Conservation (phyloP, 169 alveolate species). For the Neospora caninum region DNA sequence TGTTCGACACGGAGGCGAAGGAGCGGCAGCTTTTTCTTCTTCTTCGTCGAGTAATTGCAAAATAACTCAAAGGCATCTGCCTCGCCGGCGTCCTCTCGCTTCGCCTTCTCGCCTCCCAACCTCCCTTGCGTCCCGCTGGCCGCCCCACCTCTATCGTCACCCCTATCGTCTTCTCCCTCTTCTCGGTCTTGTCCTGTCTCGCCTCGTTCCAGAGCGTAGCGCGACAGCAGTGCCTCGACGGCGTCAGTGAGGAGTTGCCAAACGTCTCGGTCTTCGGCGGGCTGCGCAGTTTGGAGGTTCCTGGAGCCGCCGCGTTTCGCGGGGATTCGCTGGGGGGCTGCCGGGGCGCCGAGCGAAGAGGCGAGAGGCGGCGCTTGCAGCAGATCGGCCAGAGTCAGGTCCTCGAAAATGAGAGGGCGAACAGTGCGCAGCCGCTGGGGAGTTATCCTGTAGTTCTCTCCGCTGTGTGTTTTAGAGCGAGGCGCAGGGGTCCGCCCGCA, state of each 20-base stretch:
- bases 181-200: neutral
- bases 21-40: slow-evolving; percentile 22
- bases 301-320: neutral
- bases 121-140: neutral
- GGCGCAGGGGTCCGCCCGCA: neutral
- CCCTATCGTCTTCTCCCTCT: neutral
- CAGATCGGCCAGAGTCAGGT: slow-evolving; percentile 6
- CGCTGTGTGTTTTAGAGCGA: slow-evolving; percentile 43
- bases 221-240: slow-evolving; percentile 13
- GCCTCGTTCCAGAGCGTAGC: neutral
- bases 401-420: slow-evolving; percentile 59
- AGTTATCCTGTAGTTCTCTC: slow-evolving; percentile 41
- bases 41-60: slow-evolving; percentile 30
- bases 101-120: neutral
- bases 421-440: slow-evolving; percentile 46
- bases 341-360: neutral
- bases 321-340: neutral
- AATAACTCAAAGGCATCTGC: slow-evolving; percentile 27
- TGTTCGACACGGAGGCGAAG: slow-evolving; percentile 54
- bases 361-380: neutral
- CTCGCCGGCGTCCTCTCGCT: neutral
- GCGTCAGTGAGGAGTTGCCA: slow-evolving; percentile 40
- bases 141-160: neutral
- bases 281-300: neutral
- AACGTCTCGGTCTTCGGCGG: slow-evolving; percentile 30